Evolutionary conservation across 2,329 filamentous ascomycete genomes (phyloP), one percentile per base, ranked within the genome.

Genomic region (Apiospora phragmitis): DNA sequence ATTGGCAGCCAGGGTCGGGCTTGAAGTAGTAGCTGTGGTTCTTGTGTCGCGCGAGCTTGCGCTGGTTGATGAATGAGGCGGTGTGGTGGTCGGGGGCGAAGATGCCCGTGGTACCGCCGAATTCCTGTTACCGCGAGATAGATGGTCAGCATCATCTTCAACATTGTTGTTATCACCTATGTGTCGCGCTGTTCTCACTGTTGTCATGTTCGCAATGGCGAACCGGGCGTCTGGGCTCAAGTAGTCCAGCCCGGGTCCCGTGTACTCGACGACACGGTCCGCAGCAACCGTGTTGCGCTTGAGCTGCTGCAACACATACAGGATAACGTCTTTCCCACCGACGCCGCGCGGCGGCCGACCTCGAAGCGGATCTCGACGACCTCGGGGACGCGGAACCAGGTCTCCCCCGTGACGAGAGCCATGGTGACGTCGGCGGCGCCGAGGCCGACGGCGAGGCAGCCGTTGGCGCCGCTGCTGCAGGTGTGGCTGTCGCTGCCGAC

Each of bases 401-500:
- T 85, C 71, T 85, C 80, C 3, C 84, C 84, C 1, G 83, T 84
- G 0, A 85, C 80, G 42, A 86, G 75, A 1, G 81, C 77, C 76
- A 86, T 80, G 9, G 80, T 81, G 1, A 85, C 83, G 72, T 86
- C 84, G 21, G 84, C 82, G 5, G 80, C 83, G 0, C 84, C 84
- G 1, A 86, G 75, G 0, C 84, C 84, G n/a, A 86, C 82, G 3
- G 82, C 79, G 11, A 86, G 75, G 43, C 78, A 81, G 0, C 81
- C 80, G 35, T 85, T 75, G 1, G 80, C 79, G 0, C 84, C 84
- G 1, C 81, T 78, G 1, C 82, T 84, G 70, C 84, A 85, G 1
- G 84, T 85, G 71, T 86, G 84, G 1, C 82, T 84, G 73, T 86
- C 84, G 24, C 79, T 80, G 0, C 83, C 84, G 21, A 86, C 78